Evolutionary conservation across 345 rosid genomes (phyloP).

Genomic region (Raphanus sativus): DNA sequence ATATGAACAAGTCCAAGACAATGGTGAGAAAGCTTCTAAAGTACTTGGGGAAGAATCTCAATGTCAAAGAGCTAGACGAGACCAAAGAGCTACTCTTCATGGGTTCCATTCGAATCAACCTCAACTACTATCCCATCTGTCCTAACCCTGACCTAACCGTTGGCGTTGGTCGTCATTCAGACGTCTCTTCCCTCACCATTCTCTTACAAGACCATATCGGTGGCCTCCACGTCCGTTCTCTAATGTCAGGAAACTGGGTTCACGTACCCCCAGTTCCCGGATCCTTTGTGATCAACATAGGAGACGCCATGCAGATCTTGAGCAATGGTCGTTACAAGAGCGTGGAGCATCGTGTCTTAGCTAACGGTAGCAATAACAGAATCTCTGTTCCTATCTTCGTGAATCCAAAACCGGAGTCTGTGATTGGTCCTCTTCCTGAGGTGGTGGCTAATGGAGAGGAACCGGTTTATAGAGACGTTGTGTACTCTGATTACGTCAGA

Average conservation of each 20-base stretch:
- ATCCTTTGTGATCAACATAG: slow-evolving; percentile 44
- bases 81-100: slow-evolving; percentile 36
- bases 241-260: slow-evolving; percentile 35
- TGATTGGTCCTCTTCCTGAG: slow-evolving; percentile 42
- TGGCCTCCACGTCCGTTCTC: slow-evolving; percentile 47
- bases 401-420: slow-evolving; percentile 37
- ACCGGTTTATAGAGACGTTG: slow-evolving; percentile 35
- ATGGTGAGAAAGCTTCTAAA: slow-evolving; percentile 43
- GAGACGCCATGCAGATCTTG: slow-evolving; percentile 47
- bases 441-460: slow-evolving; percentile 31
- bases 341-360: slow-evolving; percentile 43
- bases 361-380: slow-evolving; percentile 36
- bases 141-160: slow-evolving; percentile 50
- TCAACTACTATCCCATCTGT: slow-evolving; percentile 47
- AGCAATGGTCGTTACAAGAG: slow-evolving; percentile 43
- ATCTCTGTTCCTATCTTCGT: slow-evolving; percentile 42
- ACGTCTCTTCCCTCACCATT: slow-evolving; percentile 42
- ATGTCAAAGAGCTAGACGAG: slow-evolving; percentile 42
- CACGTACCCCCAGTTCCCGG: slow-evolving; percentile 39
- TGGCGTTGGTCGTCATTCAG: slow-evolving; percentile 47
- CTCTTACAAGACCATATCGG: slow-evolving; percentile 50
- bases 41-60: slow-evolving; percentile 43
- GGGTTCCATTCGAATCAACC: slow-evolving; percentile 45
- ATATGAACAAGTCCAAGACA: slow-evolving; percentile 43
- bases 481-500: slow-evolving; percentile 41